Evolutionary conservation across 78 protist species (phyloP), one percentile per base, ranked within the genome.

Genomic region (Acrasis kona): DNA sequence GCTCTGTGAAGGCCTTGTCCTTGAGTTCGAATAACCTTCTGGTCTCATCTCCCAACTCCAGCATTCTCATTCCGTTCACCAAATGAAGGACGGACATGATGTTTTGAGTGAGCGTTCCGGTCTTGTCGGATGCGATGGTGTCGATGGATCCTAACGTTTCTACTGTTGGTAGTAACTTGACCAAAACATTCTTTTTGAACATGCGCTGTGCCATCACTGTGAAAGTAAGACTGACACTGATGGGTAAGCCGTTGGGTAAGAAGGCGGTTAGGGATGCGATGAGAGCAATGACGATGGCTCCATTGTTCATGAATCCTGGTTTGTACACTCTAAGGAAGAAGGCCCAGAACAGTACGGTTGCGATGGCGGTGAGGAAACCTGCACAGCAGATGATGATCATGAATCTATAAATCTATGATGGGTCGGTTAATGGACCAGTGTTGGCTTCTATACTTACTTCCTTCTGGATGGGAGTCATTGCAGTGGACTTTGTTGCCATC

Each of bases 211-310:
- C 80, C 31, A 93, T 95, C n/a, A 92, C 95, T 90, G 90, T 89
- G 32, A 92, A 86, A 12, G 94, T 94, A 0, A 93, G 91, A 5
- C 96, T 95, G 0, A 94, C 88, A 12, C 96, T 95, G 27, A 83
- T 83, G 57, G 83, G 89, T 5, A 91, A 77, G 50, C 95, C 95
- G 34, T 91, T 91, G 30, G 95, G 64, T 19, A 93, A 93, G 3
- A 91, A 70, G n/a, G 93, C 95, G 75, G 95, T 91, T 2, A 95
- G 97, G 83, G 96, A 93, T n/a, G 94, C 91, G 58, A 93, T 77
- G 10, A 79, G 72, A 12, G 64, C 35, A 10, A 38, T 38, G n/a
- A 76, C 1, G 58, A 84, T 71, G 36, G 80, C n/a, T 35, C 37
- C 2, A 35, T 28, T 4, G 50, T n/a, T 28, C 28, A 2, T 8